phyloP scores from a whole-genome alignment of 805 yeast genomes.

The Candida manassasensis region DNA sequence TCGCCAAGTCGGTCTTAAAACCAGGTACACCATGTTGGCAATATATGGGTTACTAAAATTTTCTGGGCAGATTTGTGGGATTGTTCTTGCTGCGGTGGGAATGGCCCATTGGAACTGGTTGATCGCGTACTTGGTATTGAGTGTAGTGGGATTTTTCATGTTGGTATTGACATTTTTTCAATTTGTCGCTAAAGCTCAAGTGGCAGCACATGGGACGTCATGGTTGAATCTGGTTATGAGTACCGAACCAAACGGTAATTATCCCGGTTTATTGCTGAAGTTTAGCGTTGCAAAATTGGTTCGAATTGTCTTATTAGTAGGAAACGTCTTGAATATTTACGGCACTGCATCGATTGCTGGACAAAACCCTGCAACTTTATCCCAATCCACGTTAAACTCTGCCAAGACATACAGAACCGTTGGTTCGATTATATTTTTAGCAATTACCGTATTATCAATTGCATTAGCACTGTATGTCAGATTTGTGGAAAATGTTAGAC shows the following conservation, averaged over 20 bases:
- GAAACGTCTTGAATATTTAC: conserved; percentile 28
- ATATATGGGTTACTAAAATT: conserved; percentile 27
- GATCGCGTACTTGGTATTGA: conserved; percentile 33
- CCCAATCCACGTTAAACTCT: conserved; percentile 9
- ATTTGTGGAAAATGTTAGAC: conserved; percentile 17
- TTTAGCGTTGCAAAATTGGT: neutral
- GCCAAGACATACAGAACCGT: conserved; percentile 26
- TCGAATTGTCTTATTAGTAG: conserved; percentile 21
- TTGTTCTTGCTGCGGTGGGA: conserved; percentile 30
- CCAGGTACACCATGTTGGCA: conserved; percentile 20
- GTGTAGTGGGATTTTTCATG: conserved; percentile 37
- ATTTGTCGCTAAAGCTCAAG: conserved; percentile 24
- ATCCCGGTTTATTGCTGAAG: neutral
- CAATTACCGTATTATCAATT: conserved; percentile 17
- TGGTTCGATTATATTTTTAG: conserved; percentile 30
- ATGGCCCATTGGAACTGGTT: conserved; percentile 27
- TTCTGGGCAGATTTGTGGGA: conserved; percentile 32
- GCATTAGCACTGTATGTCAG: conserved; percentile 17
- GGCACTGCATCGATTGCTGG: conserved; percentile 31
- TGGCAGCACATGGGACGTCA: conserved; percentile 19
- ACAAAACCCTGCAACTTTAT: conserved; percentile 10
- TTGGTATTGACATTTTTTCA: conserved; percentile 26
- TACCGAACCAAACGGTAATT: conserved; percentile 7
- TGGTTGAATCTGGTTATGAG: conserved; percentile 20
- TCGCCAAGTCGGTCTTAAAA: conserved; percentile 17